phyloP scores from a whole-genome alignment of 768 basidiomycete genomes.

The Leccinellum albellum region DNA sequence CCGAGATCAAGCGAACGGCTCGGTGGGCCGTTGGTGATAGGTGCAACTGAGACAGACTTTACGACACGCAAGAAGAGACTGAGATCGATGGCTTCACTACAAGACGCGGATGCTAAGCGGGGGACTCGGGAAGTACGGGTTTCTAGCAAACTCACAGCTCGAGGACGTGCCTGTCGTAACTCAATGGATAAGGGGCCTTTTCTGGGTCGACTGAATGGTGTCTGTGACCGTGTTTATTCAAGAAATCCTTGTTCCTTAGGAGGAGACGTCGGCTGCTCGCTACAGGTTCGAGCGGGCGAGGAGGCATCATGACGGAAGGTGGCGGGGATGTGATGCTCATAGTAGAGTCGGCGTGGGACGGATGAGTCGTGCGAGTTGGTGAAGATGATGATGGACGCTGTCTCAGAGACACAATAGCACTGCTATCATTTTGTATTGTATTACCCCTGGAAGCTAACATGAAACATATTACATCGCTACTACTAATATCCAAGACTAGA shows the following conservation, averaged over 20 bases:
- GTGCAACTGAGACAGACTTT: slow-evolving; percentile 54
- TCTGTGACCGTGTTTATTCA: slow-evolving; percentile 55
- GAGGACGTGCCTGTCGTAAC: slow-evolving; percentile 62
- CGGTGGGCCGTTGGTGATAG: slow-evolving; percentile 51
- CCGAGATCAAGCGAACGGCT: slow-evolving; percentile 62
- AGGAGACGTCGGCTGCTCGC: slow-evolving; percentile 31
- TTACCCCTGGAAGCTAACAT: not conserved
- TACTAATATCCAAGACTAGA: slow-evolving; percentile 28
- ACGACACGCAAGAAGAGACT: slow-evolving; percentile 46
- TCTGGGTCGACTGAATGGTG: slow-evolving; percentile 68
- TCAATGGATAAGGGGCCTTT: slow-evolving; percentile 78
- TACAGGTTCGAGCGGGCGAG: slow-evolving; percentile 18
- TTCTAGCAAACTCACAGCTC: slow-evolving; percentile 53
- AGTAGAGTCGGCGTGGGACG: no score
- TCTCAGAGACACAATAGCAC: slow-evolving; percentile 2
- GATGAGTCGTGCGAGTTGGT: slow-evolving; percentile 1
- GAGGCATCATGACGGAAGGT: slow-evolving; percentile 21
- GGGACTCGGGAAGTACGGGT: not conserved
- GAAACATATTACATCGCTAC: slow-evolving; percentile 12
- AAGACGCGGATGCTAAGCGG: slow-evolving; percentile 4
- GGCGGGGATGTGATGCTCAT: slow-evolving; percentile 13
- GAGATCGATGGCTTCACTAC: slow-evolving; percentile 55
- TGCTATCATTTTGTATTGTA: not conserved
- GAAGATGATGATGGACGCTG: slow-evolving; percentile 2
- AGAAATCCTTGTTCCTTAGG: slow-evolving; percentile 51